Base-by-base conservation (phyloP, 352 stramenopile species). In the Phytopythium aichiense region DNA sequence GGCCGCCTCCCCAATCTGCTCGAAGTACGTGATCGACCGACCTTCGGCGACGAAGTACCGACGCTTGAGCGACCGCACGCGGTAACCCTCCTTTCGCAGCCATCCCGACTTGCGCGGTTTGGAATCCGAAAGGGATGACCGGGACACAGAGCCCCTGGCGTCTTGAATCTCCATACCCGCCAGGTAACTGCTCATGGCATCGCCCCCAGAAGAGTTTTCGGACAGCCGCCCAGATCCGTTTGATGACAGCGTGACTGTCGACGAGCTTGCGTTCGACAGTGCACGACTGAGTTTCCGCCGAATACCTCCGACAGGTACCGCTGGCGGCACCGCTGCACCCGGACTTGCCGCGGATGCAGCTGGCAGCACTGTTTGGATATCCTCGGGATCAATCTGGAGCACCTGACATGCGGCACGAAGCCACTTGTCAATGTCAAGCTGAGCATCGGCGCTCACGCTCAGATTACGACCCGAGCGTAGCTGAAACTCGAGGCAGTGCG, bases 61-160 rank as follows among this genome's bases (percentile, higher is more conserved):
- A 5, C 84, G 80, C 58, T 92, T 92, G 59, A 88, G 88, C 37
- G 73, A 88, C 50, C 88, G 89, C 35, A 85, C 67, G 46, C 73
- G 63, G 11, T 84, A 72, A 38, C 86, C 86, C 77, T 94, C 81
- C 64, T 94, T 94, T 40, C 76, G 78, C 55, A 94, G 61, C 83
- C 86, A 92, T 20, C 86, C 86, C n/a, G 71, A 79, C 53, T 90
- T 91, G 30, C 69, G 70, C 13, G 68, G 56, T 8, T 60, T 46
- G n/a, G 42, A 46, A 2, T 56, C 59, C 9, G 46, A 53, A 11
- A 35, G 11, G 3, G 46, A 53, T 16, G 46, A 33, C 2, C 23
- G 12, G 23, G 23, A 23, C 38, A 15, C 40, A 37, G 33, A 52
- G 22, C 20, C 7, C 25, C 13, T 49, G 15, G 18, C 51, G 50